Evolutionary conservation across 192 early-diverging fungal species (phyloP).

Genomic region (Linnemannia schmuckeri): DNA sequence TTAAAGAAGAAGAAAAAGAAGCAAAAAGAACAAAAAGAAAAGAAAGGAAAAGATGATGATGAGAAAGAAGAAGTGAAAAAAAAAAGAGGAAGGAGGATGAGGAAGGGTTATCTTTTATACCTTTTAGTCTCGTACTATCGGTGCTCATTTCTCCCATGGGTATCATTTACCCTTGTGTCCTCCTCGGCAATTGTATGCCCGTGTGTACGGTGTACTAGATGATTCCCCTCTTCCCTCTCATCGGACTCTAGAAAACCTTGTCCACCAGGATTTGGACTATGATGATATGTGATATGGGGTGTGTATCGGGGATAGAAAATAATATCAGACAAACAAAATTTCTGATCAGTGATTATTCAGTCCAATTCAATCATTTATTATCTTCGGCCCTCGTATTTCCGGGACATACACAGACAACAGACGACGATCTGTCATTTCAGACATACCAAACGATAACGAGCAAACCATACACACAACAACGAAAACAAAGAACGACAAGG

Average conservation of each 20-base stretch:
- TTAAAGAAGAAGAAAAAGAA: slow-evolving; percentile 8
- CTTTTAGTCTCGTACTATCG: neutral
- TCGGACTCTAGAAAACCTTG: slow-evolving; percentile 1
- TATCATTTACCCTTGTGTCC: neutral
- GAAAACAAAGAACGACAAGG: neutral
- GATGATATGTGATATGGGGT: neutral
- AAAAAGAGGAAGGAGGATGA: neutral
- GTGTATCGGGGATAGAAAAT: neutral
- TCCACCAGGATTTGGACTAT: neutral
- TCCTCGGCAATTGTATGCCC: neutral
- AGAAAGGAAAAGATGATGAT: slow-evolving; percentile 8
- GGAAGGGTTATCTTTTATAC: slow-evolving; percentile 13
- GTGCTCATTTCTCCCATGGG: slow-evolving; percentile 1
- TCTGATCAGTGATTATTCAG: neutral
- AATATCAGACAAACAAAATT: neutral
- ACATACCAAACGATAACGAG: neutral
- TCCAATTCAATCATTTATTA: neutral
- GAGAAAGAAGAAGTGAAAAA: neutral
- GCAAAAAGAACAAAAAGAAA: slow-evolving; percentile 2
- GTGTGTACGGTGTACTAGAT: neutral
- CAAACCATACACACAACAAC: neutral
- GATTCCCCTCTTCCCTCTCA: neutral
- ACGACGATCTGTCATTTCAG: neutral
- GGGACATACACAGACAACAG: neutral
- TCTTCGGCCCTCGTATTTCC: neutral